phyloP scores from a whole-genome alignment of 1,284 basidiomycete genomes.

The Ganoderma sp. region DNA sequence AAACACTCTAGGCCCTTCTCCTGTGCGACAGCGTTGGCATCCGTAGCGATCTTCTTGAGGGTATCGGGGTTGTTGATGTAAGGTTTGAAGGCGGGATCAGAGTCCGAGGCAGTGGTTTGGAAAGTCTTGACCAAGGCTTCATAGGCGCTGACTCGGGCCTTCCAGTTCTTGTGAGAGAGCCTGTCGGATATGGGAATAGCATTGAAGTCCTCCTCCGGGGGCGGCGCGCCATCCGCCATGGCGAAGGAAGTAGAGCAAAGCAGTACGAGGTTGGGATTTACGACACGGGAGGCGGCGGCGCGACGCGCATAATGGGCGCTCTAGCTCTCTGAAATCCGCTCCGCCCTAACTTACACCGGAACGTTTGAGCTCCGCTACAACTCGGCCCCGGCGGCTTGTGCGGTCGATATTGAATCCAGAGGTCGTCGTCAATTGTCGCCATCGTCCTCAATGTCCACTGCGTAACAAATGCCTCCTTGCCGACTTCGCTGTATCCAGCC shows the following conservation, averaged over 20 bases:
- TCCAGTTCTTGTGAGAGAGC: slow-evolving; percentile 97
- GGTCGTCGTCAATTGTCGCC: too few species aligned
- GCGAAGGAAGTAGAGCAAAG: slow-evolving; percentile 19
- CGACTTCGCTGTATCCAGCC: neutral
- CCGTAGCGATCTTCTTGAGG: slow-evolving; percentile 87
- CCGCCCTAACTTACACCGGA: slow-evolving; percentile 8
- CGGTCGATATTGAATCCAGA: too few species aligned
- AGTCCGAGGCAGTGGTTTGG: slow-evolving; percentile 87
- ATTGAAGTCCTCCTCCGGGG: slow-evolving; percentile 94
- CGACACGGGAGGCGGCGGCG: slow-evolving; percentile 23
- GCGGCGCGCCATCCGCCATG: slow-evolving; percentile 86
- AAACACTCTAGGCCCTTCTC: slow-evolving; percentile 95
- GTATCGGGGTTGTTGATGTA: slow-evolving; percentile 80
- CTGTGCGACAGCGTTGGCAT: slow-evolving; percentile 97
- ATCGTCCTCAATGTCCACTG: neutral
- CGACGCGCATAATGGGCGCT: slow-evolving; percentile 28
- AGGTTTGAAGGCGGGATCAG: slow-evolving; percentile 92
- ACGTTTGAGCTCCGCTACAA: slow-evolving; percentile 12
- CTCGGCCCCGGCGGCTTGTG: neutral
- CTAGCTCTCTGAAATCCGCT: slow-evolving; percentile 9
- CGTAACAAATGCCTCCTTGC: neutral
- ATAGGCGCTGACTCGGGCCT: slow-evolving; percentile 94
- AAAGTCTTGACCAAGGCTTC: slow-evolving; percentile 88
- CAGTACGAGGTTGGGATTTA: slow-evolving; percentile 28
- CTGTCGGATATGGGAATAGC: slow-evolving; percentile 82